Evolutionary conservation across 1,284 basidiomycete genomes (phyloP), one percentile per base, ranked within the genome.

Genomic region (Ganoderma leucocontextum): DNA sequence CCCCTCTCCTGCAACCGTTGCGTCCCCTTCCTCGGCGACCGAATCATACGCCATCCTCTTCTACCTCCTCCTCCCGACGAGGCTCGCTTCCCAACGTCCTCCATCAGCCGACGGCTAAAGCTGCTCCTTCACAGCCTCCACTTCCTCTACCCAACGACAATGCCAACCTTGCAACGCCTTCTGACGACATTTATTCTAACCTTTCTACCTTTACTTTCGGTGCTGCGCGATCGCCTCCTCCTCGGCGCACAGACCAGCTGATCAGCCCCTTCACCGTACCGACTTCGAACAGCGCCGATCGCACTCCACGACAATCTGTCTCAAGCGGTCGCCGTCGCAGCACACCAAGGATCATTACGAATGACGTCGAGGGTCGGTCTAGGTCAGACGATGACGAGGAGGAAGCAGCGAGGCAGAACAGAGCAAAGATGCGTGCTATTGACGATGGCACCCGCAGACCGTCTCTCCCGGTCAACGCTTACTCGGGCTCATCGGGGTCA

Each of bases 341-440:
- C 64, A 66, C 33, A 67, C 73, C 33, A 70, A 70, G 42, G 70
- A 73, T 60, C 13, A 60, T 25, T 55, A 65, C 70, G 8, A 75
- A 75, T 15, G 77, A 79, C 42, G 74, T 73, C n/a, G 75, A 74
- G 39, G 75, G 52, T 74, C 49, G n/a, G 72, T 73, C 10, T 76
- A 75, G 33, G 73, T 77, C 63, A 60, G 76, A 80, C 63, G 75
- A 79, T 49, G 80, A 81, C 70, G 81, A 82, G 57, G 80, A 80
- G 52, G 77, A 79, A 60, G 76, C 72, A 0, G 71, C 76, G 39
- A 76, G 78, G 39, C 72, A 77, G 39, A 79, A 73, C 38, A 78
- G 83, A 60, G 80, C 82, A 4, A 85, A 84, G 73, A 83, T 84
- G 80, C 82, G 84, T 38, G 83, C 84, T 15, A 82, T 84, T 65